phyloP scores from a whole-genome alignment of 2,329 filamentous ascomycete genomes.

The Stenocarpella maydis region DNA sequence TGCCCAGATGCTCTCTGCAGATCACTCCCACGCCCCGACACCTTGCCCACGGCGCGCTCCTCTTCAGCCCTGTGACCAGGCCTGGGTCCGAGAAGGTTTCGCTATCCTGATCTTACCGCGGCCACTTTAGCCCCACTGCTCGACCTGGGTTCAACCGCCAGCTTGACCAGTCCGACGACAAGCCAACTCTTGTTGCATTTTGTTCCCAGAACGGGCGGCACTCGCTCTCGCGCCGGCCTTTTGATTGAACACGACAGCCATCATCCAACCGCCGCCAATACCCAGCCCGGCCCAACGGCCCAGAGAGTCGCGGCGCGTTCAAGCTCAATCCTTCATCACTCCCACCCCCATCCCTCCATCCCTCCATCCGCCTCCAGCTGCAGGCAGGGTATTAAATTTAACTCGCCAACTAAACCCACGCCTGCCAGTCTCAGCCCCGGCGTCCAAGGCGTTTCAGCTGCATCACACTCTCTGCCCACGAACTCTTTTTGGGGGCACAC shows the following conservation, averaged over 20 bases:
- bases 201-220: slow-evolving; percentile 20
- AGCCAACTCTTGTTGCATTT: neutral
- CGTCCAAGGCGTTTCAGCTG: slow-evolving; percentile 21
- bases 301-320: slow-evolving; percentile 18
- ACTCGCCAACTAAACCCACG: slow-evolving; percentile 23
- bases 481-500: slow-evolving; percentile 16
- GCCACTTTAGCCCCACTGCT: slow-evolving; percentile 8
- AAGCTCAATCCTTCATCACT: slow-evolving; percentile 11
- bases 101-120: slow-evolving; percentile 9
- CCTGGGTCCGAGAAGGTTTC: slow-evolving; percentile 1
- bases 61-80: slow-evolving; percentile 24
- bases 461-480: slow-evolving; percentile 1
- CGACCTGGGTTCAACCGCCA: neutral
- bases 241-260: neutral
- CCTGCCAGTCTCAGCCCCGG: slow-evolving; percentile 18
- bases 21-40: slow-evolving; percentile 21
- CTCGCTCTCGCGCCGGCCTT: slow-evolving; percentile 28
- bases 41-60: slow-evolving; percentile 9
- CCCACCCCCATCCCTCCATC: slow-evolving; percentile 3
- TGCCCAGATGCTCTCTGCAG: slow-evolving; percentile 21
- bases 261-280: slow-evolving; percentile 20
- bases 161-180: neutral
- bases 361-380: slow-evolving; percentile 20
- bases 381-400: slow-evolving; percentile 14
- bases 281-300: slow-evolving; percentile 8